Evolutionary conservation across 352 stramenopile species (phyloP).

Genomic region (Phytophthora pinifolia): DNA sequence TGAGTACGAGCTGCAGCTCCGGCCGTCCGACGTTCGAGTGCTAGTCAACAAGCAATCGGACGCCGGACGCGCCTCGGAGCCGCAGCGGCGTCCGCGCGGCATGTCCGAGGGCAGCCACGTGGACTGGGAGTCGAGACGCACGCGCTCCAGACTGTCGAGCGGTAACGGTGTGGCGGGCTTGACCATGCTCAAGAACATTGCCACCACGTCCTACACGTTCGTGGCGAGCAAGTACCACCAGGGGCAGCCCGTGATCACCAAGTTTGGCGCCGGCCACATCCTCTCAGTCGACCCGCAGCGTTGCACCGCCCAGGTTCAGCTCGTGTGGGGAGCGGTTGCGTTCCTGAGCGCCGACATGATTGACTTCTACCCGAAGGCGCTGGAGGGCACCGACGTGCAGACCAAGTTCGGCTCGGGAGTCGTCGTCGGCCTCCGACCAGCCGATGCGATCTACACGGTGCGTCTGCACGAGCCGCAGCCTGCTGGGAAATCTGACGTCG

Average conservation of each 20-base stretch:
- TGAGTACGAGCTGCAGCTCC: constrained; percentile 43
- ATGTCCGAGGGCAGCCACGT: constrained; percentile 26
- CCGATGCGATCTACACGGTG: constrained; percentile 80
- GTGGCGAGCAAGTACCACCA: constrained; percentile 73
- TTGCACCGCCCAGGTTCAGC: constrained; percentile 58
- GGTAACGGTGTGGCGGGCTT: constrained; percentile 27
- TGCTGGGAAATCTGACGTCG: constrained; percentile 51
- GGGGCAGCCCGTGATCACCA: constrained; percentile 74
- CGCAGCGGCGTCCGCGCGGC: constrained; percentile 32
- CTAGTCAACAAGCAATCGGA: constrained; percentile 15
- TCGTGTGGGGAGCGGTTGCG: constrained; percentile 59
- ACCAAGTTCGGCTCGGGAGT: constrained; percentile 75
- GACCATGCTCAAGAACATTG: constrained; percentile 62
- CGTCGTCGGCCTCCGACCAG: constrained; percentile 61
- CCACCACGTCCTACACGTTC: constrained; percentile 61
- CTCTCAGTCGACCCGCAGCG: constrained; percentile 50
- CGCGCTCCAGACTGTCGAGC: constrained; percentile 16
- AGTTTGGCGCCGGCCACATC: constrained; percentile 63
- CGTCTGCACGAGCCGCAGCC: constrained; percentile 48
- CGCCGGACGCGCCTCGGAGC: constrained; percentile 21
- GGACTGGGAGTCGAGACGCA: constrained; percentile 21
- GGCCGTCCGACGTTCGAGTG: constrained; percentile 43
- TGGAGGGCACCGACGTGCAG: constrained; percentile 71
- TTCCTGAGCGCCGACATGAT: constrained; percentile 65
- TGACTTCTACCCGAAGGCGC: constrained; percentile 67